phyloP scores from a whole-genome alignment of 2,329 filamentous ascomycete species.

The Alternaria gansuensis region DNA sequence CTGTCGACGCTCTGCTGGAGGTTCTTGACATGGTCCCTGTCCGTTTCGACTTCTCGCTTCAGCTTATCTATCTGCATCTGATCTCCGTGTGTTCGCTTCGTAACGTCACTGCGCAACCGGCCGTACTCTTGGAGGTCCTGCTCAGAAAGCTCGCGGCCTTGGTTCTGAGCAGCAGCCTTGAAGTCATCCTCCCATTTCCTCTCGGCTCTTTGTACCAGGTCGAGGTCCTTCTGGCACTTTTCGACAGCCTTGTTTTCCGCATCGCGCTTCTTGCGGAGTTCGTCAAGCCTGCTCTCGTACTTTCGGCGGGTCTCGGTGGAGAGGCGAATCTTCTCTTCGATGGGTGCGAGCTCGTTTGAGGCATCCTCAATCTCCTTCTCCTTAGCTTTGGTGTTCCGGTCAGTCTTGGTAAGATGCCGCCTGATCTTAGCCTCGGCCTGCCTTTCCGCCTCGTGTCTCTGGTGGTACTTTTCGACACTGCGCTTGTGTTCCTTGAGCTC shows the following conservation, averaged over 20 bases:
- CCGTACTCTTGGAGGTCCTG: slow-evolving; percentile 91
- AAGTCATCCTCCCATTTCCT: slow-evolving; percentile 88
- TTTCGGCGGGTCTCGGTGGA: slow-evolving; percentile 74
- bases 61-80: slow-evolving; percentile 86
- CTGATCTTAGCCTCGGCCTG: slow-evolving; percentile 81
- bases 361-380: slow-evolving; percentile 88
- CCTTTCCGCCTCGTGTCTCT: slow-evolving; percentile 79
- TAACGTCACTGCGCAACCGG: slow-evolving; percentile 81
- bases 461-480: slow-evolving; percentile 84
- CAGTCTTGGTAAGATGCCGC: slow-evolving; percentile 80
- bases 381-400: slow-evolving; percentile 83
- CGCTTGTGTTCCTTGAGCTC: slow-evolving; percentile 92
- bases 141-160: slow-evolving; percentile 85
- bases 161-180: slow-evolving; percentile 82
- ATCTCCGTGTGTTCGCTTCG: slow-evolving; percentile 80
- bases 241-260: slow-evolving; percentile 73
- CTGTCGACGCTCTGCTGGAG: slow-evolving; percentile 87
- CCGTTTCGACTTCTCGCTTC: slow-evolving; percentile 87
- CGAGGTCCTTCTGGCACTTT: slow-evolving; percentile 81
- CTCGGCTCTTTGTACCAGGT: slow-evolving; percentile 87
- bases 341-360: slow-evolving; percentile 83
- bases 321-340: slow-evolving; percentile 87
- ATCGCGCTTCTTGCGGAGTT: slow-evolving; percentile 79
- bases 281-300: slow-evolving; percentile 72
- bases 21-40: slow-evolving; percentile 89